Conservation (phyloP, 164 flowering plant species). For the Vitis rotundifolia region DNA sequence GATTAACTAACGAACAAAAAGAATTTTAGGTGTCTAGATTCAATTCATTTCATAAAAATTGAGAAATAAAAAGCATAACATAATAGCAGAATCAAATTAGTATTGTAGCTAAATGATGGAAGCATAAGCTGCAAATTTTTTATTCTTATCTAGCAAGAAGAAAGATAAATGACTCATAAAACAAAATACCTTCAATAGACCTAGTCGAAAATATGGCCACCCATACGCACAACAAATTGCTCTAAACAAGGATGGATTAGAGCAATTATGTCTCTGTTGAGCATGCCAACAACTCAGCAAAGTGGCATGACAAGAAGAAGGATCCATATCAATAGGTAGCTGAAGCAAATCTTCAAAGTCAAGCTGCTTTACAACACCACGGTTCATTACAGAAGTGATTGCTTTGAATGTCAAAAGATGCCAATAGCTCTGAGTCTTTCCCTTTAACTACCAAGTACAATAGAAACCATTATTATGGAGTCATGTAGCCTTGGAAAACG, state of each 20-base stretch:
- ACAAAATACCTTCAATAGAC: constrained; percentile 72
- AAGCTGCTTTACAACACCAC: constrained; percentile 78
- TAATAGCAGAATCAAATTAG: neutral
- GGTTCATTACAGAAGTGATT: constrained; percentile 59
- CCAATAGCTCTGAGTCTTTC: constrained; percentile 39
- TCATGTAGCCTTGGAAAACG: neutral
- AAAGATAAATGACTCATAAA: neutral
- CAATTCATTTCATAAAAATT: no score
- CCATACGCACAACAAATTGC: constrained; percentile 80
- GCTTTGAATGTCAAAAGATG: constrained; percentile 59
- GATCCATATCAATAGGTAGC: constrained; percentile 70
- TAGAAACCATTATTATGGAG: neutral
- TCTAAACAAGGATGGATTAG: constrained; percentile 61
- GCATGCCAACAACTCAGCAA: constrained; percentile 60
- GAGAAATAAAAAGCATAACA: neutral
- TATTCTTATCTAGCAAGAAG: neutral
- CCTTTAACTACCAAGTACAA: constrained; percentile 33
- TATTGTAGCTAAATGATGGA: neutral
- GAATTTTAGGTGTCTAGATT: no score
- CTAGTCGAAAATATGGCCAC: constrained; percentile 75
- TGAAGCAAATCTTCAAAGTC: constrained; percentile 74
- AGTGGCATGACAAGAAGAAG: constrained; percentile 49
- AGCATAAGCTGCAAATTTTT: neutral
- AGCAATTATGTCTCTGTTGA: constrained; percentile 35
- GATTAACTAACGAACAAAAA: no score